Base-by-base conservation (phyloP, 2,329 filamentous ascomycete species). In the Pochonia chlamydosporia region DNA sequence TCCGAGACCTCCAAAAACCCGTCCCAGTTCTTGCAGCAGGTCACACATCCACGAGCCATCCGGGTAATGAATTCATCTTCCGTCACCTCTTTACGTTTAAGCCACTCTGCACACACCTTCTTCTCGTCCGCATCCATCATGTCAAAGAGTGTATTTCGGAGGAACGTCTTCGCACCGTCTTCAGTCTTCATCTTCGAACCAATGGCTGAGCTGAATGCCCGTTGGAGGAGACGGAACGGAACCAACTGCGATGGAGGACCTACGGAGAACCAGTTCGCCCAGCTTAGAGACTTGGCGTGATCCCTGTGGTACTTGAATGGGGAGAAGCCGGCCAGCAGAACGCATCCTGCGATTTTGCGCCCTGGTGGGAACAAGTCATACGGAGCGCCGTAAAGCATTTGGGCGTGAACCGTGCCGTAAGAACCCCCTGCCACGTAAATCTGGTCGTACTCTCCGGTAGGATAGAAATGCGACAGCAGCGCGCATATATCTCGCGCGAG, bases 1-100 rank as follows among this genome's bases (percentile, higher is more conserved):
- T 57, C 56, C 1, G 53, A 49, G 28, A 56, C 54, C 20, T 59
- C 54, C 42, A 56, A 50, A 23, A 58, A 59, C 6, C 56, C 56
- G 23, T 56, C 54, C 54, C 56, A 59, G n/a, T 52, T 51, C 10
- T 46, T 18, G 24, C 41, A 51, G 18, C 44, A 52, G 39, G 26
- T 43, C 18, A 56, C 43, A 1, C 51, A 40, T 5, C 49, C 40
- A 1, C n/a, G 13, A 8, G 54, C 55, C 48, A 54, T 44, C 9
- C 30, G 20, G 1, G 10, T 23, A 23, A 52, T 36, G 24, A 54
- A 54, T 11, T 48, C 40, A 7, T 47, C 36, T 25, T 53, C 49
- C 4, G 49, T 50, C 4, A 28, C 35, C 1, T 37, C 43, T 10
- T 52, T 52, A 10, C 40, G 39, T 5, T 43, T 26, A 10, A 53